These are phyloP conservation scores for Vachellia collinsii DNA, from an alignment of 306 rosid genomes.

Conservation along the genomic window DNA sequence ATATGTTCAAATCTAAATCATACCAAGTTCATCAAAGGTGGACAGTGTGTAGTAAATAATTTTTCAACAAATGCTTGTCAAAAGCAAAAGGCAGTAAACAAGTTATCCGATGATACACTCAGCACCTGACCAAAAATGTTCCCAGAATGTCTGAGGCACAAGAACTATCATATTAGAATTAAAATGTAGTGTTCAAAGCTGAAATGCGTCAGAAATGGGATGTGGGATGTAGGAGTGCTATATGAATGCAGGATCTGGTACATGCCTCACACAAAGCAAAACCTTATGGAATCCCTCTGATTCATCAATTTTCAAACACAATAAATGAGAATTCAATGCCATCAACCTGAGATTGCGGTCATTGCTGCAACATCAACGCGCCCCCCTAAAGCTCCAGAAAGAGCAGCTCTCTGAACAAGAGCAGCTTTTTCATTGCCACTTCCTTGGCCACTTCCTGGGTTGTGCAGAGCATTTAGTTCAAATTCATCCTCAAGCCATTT, in stretches of 20 bases:
- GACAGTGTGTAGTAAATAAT: constrained; percentile 16
- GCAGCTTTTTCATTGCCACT: constrained; percentile 98
- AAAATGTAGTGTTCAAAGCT: constrained; percentile 29
- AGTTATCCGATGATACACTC: constrained; percentile 24
- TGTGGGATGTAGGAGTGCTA: constrained; percentile 11
- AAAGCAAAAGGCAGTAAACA: constrained; percentile 30
- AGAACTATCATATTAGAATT: constrained; percentile 21
- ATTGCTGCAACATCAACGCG: constrained; percentile 86
- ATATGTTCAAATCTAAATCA: not conserved
- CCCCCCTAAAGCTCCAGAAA: constrained; percentile 96
- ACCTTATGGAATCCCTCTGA: constrained; percentile 22
- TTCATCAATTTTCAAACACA: constrained; percentile 20
- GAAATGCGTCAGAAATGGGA: constrained; percentile 26
- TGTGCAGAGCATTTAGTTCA: constrained; percentile 97
- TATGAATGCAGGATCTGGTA: constrained; percentile 21
- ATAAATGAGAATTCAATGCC: constrained; percentile 29
- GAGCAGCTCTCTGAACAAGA: constrained; percentile 85
- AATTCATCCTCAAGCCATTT: constrained; percentile 99
- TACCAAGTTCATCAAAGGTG: constrained; percentile 22
- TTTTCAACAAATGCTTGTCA: constrained; percentile 15
- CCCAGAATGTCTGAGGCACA: constrained; percentile 11
- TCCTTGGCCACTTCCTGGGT: constrained; percentile 91
- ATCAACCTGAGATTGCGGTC: constrained; percentile 89
- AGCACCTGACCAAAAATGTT: constrained; percentile 5
- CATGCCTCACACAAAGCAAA: constrained; percentile 5